Conservation (phyloP, 1,284 basidiomycete genomes). For the Agroathelia rolfsii region DNA sequence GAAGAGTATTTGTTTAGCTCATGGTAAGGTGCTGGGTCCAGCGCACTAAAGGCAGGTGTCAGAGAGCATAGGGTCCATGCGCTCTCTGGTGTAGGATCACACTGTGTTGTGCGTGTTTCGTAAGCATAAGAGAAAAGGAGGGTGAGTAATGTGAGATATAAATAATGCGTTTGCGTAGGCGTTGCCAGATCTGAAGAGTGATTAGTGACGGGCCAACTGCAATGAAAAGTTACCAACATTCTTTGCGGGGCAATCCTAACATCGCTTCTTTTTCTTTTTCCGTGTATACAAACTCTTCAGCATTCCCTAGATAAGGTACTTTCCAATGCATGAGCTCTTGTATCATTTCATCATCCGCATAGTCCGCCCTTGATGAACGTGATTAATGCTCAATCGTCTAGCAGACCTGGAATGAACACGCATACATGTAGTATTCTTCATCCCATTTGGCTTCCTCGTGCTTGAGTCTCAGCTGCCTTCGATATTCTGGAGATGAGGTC, state of each 20-base stretch:
- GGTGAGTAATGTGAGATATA: conserved; percentile 60
- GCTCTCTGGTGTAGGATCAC: conserved; percentile 72
- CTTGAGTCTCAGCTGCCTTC: conserved; percentile 30
- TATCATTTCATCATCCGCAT: conserved; percentile 63
- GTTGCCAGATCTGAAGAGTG: conserved; percentile 45
- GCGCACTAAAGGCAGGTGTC: conserved; percentile 64
- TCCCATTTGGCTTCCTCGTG: conserved; percentile 72
- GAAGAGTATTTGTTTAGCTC: too few relatives aligned
- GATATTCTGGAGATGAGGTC: conserved; percentile 28
- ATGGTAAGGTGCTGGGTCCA: conserved; percentile 54
- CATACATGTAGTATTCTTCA: conserved; percentile 72
- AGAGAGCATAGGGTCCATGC: conserved; percentile 70
- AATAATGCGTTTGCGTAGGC: conserved; percentile 38
- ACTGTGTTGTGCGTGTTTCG: conserved; percentile 63
- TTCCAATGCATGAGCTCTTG: conserved; percentile 56
- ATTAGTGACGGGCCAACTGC: conserved; percentile 7
- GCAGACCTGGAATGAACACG: conserved; percentile 2
- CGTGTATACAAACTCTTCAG: conserved; percentile 40
- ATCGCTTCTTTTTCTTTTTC: conserved; percentile 62
- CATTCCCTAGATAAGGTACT: conserved; percentile 33
- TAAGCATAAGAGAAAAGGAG: conserved; percentile 70
- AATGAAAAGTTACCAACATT: conserved; percentile 41
- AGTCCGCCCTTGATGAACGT: conserved; percentile 54
- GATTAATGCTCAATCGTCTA: conserved; percentile 5
- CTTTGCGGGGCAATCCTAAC: conserved; percentile 62